Conservation (phyloP, 805 yeast species). For the Candida maris region DNA sequence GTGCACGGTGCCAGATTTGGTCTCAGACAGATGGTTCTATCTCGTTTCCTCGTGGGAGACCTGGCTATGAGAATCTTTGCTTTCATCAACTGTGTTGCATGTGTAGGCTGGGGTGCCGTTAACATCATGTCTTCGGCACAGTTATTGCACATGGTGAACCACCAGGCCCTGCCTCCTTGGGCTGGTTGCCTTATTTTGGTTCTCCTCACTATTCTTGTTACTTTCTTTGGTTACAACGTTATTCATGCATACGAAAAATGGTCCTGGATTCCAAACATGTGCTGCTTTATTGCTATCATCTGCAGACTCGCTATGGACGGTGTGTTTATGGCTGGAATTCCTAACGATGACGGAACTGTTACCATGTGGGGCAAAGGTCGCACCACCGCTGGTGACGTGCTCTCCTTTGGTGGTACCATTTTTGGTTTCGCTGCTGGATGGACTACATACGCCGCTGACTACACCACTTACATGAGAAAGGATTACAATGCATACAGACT, state of each 20-base stretch:
- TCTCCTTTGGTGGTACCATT: constrained; percentile 77
- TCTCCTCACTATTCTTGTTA: constrained; percentile 61
- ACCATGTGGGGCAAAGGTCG: constrained; percentile 48
- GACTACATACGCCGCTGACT: constrained; percentile 91
- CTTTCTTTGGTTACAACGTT: constrained; percentile 80
- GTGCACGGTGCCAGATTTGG: constrained; percentile 82
- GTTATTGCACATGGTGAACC: constrained; percentile 71
- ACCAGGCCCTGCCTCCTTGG: constrained; percentile 72
- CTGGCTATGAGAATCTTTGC: constrained; percentile 73
- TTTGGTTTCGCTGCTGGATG: constrained; percentile 93
- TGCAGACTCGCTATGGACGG: constrained; percentile 68
- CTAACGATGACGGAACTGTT: constrained; percentile 24
- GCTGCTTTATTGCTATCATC: constrained; percentile 72
- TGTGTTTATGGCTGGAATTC: constrained; percentile 53
- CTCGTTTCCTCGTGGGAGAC: constrained; percentile 77
- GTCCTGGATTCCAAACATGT: constrained; percentile 82
- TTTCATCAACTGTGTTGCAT: constrained; percentile 72
- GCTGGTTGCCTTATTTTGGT: constrained; percentile 81
- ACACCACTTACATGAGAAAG: constrained; percentile 80
- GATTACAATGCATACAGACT: constrained; percentile 55
- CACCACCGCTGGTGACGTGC: constrained; percentile 68
- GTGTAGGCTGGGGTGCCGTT: constrained; percentile 95
- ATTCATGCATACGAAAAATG: constrained; percentile 81
- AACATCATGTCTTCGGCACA: constrained; percentile 89
- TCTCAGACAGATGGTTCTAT: constrained; percentile 80